Percentiles rank a stretch among this genome's conserved stretches.
Conservation (phyloP, 1,284 basidiomycete species). For the Kwoniella shivajii region DNA sequence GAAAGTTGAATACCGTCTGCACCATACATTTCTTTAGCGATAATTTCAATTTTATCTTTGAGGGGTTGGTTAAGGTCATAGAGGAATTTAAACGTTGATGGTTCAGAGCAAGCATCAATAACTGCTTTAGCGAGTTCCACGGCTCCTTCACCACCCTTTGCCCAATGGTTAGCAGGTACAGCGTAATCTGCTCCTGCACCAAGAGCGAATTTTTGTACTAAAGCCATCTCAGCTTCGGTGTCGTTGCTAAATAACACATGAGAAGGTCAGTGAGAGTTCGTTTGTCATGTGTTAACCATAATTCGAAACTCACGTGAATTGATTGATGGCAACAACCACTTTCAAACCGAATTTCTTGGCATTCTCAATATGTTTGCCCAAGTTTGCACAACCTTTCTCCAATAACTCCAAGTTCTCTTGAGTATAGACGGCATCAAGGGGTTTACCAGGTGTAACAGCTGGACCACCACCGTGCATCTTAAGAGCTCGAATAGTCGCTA, state of each 20-base stretch:
- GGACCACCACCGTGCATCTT: conserved; percentile 99
- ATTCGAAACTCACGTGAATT: conserved; percentile 72
- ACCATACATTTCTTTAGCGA: conserved; percentile 85
- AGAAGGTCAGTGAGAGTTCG: background rate
- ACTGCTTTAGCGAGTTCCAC: conserved; percentile 84
- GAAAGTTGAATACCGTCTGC: conserved; percentile 85
- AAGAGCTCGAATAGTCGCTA: conserved; percentile 94
- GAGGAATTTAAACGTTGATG: conserved; percentile 83
- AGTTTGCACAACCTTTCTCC: conserved; percentile 88
- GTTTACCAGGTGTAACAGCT: conserved; percentile 94
- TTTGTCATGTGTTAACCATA: background rate
- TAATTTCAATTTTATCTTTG: conserved; percentile 82
- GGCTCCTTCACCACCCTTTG: conserved; percentile 85
- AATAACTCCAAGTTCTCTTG: conserved; percentile 91
- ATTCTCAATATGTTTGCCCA: conserved; percentile 93
- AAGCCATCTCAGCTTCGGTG: conserved; percentile 83
- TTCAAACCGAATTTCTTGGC: conserved; percentile 95
- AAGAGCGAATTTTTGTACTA: conserved; percentile 79
- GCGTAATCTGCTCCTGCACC: conserved; percentile 91
- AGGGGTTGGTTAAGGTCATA: conserved; percentile 84
- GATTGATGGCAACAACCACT: conserved; percentile 94
- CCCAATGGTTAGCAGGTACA: conserved; percentile 96
- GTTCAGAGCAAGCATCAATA: conserved; percentile 77
- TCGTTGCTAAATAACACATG: conserved; percentile 65
- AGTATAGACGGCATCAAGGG: conserved; percentile 89